These are phyloP conservation scores for Sugiyamaella pinicola DNA, from an alignment of 1,139 yeast genomes.

Conservation along the genomic window DNA sequence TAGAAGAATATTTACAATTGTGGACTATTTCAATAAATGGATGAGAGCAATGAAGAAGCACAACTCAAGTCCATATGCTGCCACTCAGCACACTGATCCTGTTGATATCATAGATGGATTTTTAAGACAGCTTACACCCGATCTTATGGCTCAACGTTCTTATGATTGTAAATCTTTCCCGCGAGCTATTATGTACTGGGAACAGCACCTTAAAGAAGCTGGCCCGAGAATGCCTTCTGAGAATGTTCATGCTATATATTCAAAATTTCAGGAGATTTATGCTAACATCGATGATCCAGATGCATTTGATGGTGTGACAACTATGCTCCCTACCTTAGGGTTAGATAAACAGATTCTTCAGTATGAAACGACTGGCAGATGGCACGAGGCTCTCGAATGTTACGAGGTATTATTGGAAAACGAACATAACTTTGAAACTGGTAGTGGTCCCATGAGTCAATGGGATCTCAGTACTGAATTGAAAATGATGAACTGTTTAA, in stretches of 20 bases:
- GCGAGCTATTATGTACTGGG: slow-evolving; percentile 84
- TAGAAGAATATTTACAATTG: slow-evolving; percentile 70
- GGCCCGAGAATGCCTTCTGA: slow-evolving; percentile 30
- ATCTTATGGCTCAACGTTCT: slow-evolving; percentile 73
- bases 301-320: slow-evolving; percentile 82
- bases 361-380: slow-evolving; percentile 81
- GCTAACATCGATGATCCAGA: slow-evolving; percentile 88
- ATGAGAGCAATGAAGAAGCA: slow-evolving; percentile 43
- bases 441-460: slow-evolving; percentile 23
- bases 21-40: slow-evolving; percentile 89
- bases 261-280: slow-evolving; percentile 68
- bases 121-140: slow-evolving; percentile 60
- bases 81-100: slow-evolving; percentile 24
- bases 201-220: slow-evolving; percentile 63
- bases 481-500: slow-evolving; percentile 55
- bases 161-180: slow-evolving; percentile 85
- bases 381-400: slow-evolving; percentile 88
- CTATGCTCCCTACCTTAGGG: slow-evolving; percentile 68
- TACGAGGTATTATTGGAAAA: slow-evolving; percentile 64
- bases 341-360: slow-evolving; percentile 73
- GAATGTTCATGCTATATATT: slow-evolving; percentile 42
- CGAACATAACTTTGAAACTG: slow-evolving; percentile 32
- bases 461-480: slow-evolving; percentile 44
- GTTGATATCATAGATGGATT: slow-evolving; percentile 46
- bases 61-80: slow-evolving; percentile 15